Base-by-base conservation (phyloP, 495 filamentous ascomycete species). In the Glonium stellatum region DNA sequence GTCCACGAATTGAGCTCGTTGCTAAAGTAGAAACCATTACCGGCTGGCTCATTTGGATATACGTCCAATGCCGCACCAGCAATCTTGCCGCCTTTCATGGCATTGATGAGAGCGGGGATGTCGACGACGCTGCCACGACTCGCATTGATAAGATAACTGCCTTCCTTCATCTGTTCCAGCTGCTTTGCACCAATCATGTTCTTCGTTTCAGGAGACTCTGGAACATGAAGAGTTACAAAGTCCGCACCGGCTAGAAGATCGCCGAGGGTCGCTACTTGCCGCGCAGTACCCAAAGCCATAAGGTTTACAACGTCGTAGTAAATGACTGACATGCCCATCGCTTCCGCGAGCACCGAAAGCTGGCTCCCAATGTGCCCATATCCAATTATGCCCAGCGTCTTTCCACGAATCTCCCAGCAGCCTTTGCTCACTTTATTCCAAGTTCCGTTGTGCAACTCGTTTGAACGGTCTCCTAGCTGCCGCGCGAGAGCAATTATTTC, bases 291-390 rank as follows among this genome's bases (percentile, higher is more conserved):
- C 68, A 99, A 73, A 23, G 88, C 87, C 92, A 99, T 97, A 54
- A 97, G 77, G 66, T 89, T 93, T 52, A 95, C 72, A 9, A 95
- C 82, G 73, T 99, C 95, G 69, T 92, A 97, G 77, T 93, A 97
- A 64, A 97, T 87, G 60, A 99, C 93, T 1, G 79, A 84, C 91
- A 99, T 96, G 25, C 95, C 92, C 88, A 99, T 95, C 21, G 92
- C 84, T 73, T 99, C 95, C 22, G 92, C 90, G 54, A 99, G 79
- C 39, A 99, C 95, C 1, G 92, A 97, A 52, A 99, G 78, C 72
- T 99, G 95, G 55, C 89, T 92, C 62, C 95, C 95, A 67, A 99
- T 97, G 67, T 99, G 95, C 50, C 95, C 95, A 70, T 99, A 97
- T 19, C 95, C 95, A 59, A 99, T 84, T 57, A 99, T 97, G 54